Conservation (phyloP, 1,284 basidiomycete genomes). For the Irpex sp. region DNA sequence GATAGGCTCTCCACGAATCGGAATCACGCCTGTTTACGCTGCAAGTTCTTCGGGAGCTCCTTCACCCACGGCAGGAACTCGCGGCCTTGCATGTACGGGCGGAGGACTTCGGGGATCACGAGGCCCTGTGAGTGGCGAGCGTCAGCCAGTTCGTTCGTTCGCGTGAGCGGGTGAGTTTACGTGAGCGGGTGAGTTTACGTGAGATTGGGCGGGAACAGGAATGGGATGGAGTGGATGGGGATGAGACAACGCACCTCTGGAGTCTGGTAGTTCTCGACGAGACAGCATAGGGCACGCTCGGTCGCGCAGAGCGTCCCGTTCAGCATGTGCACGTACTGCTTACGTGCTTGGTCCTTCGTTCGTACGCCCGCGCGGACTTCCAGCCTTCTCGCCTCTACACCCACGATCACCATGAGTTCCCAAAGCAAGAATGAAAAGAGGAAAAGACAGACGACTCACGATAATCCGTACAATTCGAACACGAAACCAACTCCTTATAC, state of each 20-base stretch:
- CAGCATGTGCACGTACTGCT: slow-evolving; percentile 94
- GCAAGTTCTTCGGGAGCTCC: slow-evolving; percentile 74
- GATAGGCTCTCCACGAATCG: not conserved
- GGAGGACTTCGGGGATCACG: slow-evolving; percentile 81
- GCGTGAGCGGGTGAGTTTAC: too few relatives aligned
- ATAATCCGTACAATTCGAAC: slow-evolving; percentile 93
- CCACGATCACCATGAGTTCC: slow-evolving; percentile 4
- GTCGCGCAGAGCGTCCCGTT: slow-evolving; percentile 98
- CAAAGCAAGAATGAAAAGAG: not conserved
- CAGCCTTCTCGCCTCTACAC: slow-evolving; percentile 79
- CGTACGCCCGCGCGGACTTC: slow-evolving; percentile 90
- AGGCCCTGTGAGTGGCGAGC: slow-evolving; percentile 55
- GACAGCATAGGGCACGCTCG: slow-evolving; percentile 91
- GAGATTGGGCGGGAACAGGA: too few relatives aligned
- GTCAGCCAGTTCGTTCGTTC: too few relatives aligned
- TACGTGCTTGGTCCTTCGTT: slow-evolving; percentile 79
- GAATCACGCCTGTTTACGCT: slow-evolving; percentile 62
- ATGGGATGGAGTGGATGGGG: too few relatives aligned
- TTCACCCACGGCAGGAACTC: slow-evolving; percentile 89
- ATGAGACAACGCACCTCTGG: slow-evolving; percentile 59
- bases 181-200: too few relatives aligned
- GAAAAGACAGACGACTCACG: slow-evolving; percentile 49
- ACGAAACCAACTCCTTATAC: slow-evolving; percentile 93
- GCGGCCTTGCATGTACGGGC: slow-evolving; percentile 94
- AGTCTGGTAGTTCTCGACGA: slow-evolving; percentile 99